Percentiles rank a stretch among this genome's conserved stretches.
Evolutionary conservation across 192 early-diverging fungal genomes (phyloP).

Genomic region (Backusella parvicylindrica): DNA sequence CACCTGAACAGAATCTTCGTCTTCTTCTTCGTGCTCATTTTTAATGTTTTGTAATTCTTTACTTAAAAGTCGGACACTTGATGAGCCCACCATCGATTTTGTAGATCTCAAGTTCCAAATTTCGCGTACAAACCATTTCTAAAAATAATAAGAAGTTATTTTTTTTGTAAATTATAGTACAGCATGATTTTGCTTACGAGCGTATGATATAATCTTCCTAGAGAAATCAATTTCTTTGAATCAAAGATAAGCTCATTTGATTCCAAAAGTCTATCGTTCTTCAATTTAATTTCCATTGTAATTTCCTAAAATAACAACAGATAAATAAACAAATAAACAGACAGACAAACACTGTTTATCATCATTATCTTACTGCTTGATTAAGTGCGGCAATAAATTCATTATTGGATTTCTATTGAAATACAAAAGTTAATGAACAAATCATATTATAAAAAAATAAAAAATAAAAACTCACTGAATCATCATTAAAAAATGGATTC

Average conservation of each 20-base stretch:
- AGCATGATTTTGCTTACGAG: slow-evolving; percentile 52
- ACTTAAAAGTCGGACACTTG: background rate
- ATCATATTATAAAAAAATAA: no score
- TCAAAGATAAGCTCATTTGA: slow-evolving; percentile 86
- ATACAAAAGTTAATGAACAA: no score
- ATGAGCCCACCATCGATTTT: background rate
- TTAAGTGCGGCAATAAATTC: slow-evolving; percentile 27
- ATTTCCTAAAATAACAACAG: slow-evolving; percentile 69
- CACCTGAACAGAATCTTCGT: slow-evolving; percentile 13
- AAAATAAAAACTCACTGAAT: slow-evolving; percentile 17
- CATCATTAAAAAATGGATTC: slow-evolving; percentile 38
- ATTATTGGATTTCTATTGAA: slow-evolving; percentile 26
- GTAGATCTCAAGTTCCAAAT: slow-evolving; percentile 45
- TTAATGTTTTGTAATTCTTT: background rate
- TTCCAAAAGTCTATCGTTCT: slow-evolving; percentile 74
- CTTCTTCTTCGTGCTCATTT: background rate
- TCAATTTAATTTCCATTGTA: slow-evolving; percentile 68
- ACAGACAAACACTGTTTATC: background rate
- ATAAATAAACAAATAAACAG: background rate
- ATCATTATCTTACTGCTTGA: slow-evolving; percentile 26
- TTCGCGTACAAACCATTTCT: slow-evolving; percentile 67
- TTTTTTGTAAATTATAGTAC: background rate
- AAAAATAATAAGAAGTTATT: slow-evolving; percentile 3
- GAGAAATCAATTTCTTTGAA: slow-evolving; percentile 61
- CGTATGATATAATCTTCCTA: slow-evolving; percentile 80